Evolutionary conservation across 495 filamentous ascomycete genomes (phyloP).

Genomic region (Pseudoneurospora amorphoporcata): DNA sequence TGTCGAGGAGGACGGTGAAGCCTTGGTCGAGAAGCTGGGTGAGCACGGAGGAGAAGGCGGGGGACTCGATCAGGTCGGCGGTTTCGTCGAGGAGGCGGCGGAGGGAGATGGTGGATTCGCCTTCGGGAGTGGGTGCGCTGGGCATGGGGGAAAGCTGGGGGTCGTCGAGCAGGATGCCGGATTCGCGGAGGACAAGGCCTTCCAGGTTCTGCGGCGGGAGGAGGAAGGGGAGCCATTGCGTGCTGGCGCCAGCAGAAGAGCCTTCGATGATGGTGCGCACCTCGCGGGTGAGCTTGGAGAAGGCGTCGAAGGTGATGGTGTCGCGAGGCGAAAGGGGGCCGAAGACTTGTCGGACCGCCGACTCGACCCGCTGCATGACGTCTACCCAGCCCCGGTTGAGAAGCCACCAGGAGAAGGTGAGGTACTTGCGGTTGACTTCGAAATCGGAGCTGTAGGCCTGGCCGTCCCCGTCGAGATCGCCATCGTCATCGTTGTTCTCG

Average conservation of each 20-base stretch:
- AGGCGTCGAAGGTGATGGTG: constrained; percentile 64
- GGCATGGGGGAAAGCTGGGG: constrained; percentile 1
- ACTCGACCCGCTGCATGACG: constrained; percentile 66
- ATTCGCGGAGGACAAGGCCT: constrained; percentile 69
- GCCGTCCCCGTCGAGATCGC: constrained; percentile 69
- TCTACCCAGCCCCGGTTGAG: constrained; percentile 82
- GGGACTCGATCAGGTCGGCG: constrained; percentile 89
- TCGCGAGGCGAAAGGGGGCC: constrained; percentile 78
- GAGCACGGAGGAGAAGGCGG: constrained; percentile 71
- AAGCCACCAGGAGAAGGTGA: constrained; percentile 97
- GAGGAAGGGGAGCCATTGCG: constrained; percentile 74
- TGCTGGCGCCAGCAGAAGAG: constrained; percentile 50
- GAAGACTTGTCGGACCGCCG: constrained; percentile 76
- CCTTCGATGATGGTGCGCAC: constrained; percentile 81
- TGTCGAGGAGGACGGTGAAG: constrained; percentile 71
- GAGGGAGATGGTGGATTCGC: constrained; percentile 42
- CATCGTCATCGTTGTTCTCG: constrained; percentile 82
- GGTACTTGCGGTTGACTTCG: constrained; percentile 84
- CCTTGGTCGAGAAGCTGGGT: constrained; percentile 77
- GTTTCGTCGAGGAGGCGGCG: constrained; percentile 92
- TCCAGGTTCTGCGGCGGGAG: constrained; percentile 73
- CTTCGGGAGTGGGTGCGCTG: constrained; percentile 10
- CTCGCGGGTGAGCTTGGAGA: constrained; percentile 67
- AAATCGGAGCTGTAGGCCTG: constrained; percentile 83
- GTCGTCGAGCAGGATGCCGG: constrained; percentile 56